phyloP scores from a whole-genome alignment of 805 yeast genomes.

The Candida anglica region DNA sequence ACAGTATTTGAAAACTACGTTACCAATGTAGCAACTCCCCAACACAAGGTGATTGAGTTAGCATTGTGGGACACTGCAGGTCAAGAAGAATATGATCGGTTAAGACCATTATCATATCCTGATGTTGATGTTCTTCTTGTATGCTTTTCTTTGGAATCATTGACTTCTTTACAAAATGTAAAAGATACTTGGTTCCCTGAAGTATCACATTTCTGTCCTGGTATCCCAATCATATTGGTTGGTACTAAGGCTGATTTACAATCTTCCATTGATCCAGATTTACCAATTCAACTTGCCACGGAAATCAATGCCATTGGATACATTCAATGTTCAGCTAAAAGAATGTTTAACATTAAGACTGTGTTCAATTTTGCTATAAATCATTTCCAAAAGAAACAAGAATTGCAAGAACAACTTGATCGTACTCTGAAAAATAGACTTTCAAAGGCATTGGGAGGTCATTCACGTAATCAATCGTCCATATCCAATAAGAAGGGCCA shows the following conservation, averaged over 20 bases:
- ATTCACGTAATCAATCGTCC: slow-evolving; percentile 19
- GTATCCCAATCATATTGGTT: slow-evolving; percentile 71
- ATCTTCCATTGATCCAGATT: slow-evolving; percentile 35
- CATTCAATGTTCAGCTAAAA: slow-evolving; percentile 75
- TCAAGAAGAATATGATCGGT: slow-evolving; percentile 79
- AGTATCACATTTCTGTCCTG: slow-evolving; percentile 76
- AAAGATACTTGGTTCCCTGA: slow-evolving; percentile 88
- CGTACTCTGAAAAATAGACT: slow-evolving; percentile 30
- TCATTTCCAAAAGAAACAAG: slow-evolving; percentile 36
- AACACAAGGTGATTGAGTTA: slow-evolving; percentile 74
- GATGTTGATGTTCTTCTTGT: slow-evolving; percentile 72
- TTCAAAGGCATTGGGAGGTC: slow-evolving; percentile 26
- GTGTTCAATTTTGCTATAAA: slow-evolving; percentile 63
- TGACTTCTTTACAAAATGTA: slow-evolving; percentile 64
- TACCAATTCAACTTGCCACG: slow-evolving; percentile 51
- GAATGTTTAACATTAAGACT: slow-evolving; percentile 58
- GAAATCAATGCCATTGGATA: slow-evolving; percentile 68
- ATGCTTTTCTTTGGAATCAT: slow-evolving; percentile 68
- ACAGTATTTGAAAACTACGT: slow-evolving; percentile 80
- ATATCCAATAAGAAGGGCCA: slow-evolving; percentile 29
- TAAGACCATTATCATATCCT: slow-evolving; percentile 75
- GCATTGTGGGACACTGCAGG: slow-evolving; percentile 91
- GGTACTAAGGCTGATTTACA: slow-evolving; percentile 74
- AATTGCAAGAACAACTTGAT: slow-evolving; percentile 34
- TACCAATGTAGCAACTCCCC: slow-evolving; percentile 58